Base-by-base conservation (phyloP, 192 early-diverging fungal genomes). In the Rhizoclosmatium globosum region DNA sequence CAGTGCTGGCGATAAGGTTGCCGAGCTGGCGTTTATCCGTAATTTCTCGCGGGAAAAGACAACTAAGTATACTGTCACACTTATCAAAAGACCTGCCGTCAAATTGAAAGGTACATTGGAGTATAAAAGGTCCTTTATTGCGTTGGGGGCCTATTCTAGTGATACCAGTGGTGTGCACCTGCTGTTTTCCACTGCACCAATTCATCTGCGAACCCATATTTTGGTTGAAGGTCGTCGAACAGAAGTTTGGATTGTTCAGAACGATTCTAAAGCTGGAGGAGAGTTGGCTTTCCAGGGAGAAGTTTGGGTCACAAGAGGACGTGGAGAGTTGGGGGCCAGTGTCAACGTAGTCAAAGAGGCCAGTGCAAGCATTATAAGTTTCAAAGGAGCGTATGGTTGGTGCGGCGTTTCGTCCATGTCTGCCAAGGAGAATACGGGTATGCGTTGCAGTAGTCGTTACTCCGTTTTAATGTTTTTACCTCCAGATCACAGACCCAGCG, bases 181-280 rank as follows among this genome's bases (percentile, higher is more conserved):
- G 23, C 43, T 92, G 19, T 75, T 91, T 39, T 83, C 90, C 0
- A 89, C 91, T 0, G 75, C 89, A 1, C 92, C 92, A 3, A 92
- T 93, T 50, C 67, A 87, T 80, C 77, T 80, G 15, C 74, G 87
- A 17, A 83, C 77, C 3, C 77, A 74, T 38, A 42, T 70, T 2
- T 15, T 61, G 1, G 71, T 59, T 3, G 84, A 78, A 4, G 81
- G 84, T 9, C 41, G 61, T n/a, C 9, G 53, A 41, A 42, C 58
- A 2, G 92, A 94, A 73, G 80, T 93, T 2, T 93, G 93, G 93
- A 81, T 94, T 59, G 78, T 91, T 0, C 85, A 89, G 44, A 78
- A 84, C 45, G 89, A 91, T 45, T 45, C 73, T 13, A 42, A 82
- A 56, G 57, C 70, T 4, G 66, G 67, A 3, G 92, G 92, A 7